Base-by-base conservation (phyloP, 202 grass and related monocot species). In the Bolboschoenoplectus hybrid region DNA sequence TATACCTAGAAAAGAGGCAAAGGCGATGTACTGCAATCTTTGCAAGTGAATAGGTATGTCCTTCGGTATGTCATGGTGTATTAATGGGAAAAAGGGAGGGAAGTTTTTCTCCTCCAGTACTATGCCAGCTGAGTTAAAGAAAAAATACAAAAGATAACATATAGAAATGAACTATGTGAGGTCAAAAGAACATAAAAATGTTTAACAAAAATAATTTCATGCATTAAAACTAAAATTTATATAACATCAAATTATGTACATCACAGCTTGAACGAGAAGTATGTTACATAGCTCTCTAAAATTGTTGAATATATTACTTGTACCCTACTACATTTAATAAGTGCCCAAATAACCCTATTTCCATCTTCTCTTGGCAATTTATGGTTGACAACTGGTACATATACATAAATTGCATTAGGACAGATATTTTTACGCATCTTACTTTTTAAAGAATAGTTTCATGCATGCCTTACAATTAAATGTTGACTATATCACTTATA, bases 11-110 rank as follows among this genome's bases (percentile, higher is more conserved):
- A 98, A 83, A 85, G 96, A 94, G 74, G 88, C 92, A 89, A 98
- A 98, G 40, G 93, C 96, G 78, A 96, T 85, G 77, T 98, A 98
- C 51, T 96, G 96, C 90, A 98, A 79, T 67, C 89, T 81, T 85
- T 98, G 96, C 80, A 92, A 69, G 70, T 89, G 88, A 79, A 98
- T 82, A 36, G 96, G 93, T 87, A 96, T 98, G 80, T 98, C 96
- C 74, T 94, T 98, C 62, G 91, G 86, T 85, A 98, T 96, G 70
- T 98, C 93, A 77, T 98, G 96, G 87, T 98, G 96, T 86, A 98
- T 98, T 86, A 98, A 84, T 9, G 96, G 93, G 49, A 95, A 90
- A 86, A 94, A 94, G 40, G 96, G 91, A 20, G 93, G 93, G 88
- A 93, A 98, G 78, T 98, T 98, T 91, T 92, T 98, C 60, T 86